Evolutionary conservation across 176 grass and related monocot genomes (phyloP).

Genomic region (Otatea glauca): DNA sequence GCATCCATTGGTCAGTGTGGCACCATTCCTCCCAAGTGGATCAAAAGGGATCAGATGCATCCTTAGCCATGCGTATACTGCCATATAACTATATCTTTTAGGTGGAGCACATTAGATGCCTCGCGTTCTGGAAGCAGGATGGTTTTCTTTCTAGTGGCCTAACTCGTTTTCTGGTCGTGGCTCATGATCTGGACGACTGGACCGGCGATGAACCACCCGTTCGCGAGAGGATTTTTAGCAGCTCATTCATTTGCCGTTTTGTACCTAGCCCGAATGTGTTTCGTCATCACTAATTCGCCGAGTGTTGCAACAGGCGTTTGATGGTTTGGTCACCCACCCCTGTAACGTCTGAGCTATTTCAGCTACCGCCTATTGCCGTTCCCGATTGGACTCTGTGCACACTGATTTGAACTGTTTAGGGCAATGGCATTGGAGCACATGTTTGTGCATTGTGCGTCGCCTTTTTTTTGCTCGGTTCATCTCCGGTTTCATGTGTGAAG

Average conservation of each 20-base stretch:
- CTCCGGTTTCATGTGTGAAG: not conserved
- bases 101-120: conserved; percentile 31
- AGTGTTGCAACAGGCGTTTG: not conserved
- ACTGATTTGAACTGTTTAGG: not conserved
- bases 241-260: conserved; percentile 17
- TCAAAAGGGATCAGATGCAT: conserved; percentile 48
- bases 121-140: conserved; percentile 30
- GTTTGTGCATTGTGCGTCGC: not conserved
- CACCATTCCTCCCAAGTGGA: conserved; percentile 35
- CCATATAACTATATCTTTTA: conserved; percentile 3
- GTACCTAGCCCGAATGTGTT: not conserved
- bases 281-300: conserved; percentile 6
- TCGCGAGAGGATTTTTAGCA: not conserved
- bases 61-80: conserved; percentile 20
- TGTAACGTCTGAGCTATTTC: not conserved
- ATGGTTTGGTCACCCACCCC: conserved; percentile 40
- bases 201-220: not conserved
- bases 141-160: not conserved
- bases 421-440: not conserved
- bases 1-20: conserved; percentile 32
- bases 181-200: not conserved
- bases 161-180: not conserved
- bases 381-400: not conserved
- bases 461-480: not conserved
- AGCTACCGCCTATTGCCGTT: not conserved